Evolutionary conservation across 176 grass and related monocot genomes (phyloP).

Genomic region (Carex cristatella): DNA sequence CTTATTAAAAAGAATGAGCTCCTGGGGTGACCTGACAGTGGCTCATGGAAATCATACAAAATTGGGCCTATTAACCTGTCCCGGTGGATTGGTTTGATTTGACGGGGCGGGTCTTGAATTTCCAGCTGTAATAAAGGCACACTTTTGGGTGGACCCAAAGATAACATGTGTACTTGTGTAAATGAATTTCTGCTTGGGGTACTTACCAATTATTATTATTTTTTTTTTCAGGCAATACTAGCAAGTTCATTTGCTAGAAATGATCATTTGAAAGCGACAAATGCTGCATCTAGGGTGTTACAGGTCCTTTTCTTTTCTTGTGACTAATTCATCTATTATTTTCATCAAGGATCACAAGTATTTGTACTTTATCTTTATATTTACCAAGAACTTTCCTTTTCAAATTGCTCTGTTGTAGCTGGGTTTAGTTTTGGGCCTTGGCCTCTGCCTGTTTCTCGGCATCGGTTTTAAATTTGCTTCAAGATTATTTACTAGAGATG

Average conservation of each 20-base stretch:
- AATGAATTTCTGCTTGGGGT: neutral
- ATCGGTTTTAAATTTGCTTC: conserved; percentile 72
- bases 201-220: neutral
- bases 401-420: conserved; percentile 35
- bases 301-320: conserved; percentile 40
- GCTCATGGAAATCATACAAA: neutral
- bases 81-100: neutral
- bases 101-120: neutral
- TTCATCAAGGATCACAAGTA: neutral
- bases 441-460: conserved; percentile 59
- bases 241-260: conserved; percentile 79
- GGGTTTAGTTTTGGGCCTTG: conserved; percentile 64
- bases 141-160: neutral
- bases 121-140: neutral
- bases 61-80: neutral
- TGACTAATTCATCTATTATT: neutral
- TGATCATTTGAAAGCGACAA: conserved; percentile 47
- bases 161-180: neutral
- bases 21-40: neutral
- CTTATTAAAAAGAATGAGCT: neutral
- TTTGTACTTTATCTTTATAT: neutral
- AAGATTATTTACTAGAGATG: conserved; percentile 77
- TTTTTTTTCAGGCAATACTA: conserved; percentile 66
- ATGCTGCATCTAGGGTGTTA: conserved; percentile 62
- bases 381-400: neutral